phyloP scores from a whole-genome alignment of 768 basidiomycete species.

The Boletus huronensis region DNA sequence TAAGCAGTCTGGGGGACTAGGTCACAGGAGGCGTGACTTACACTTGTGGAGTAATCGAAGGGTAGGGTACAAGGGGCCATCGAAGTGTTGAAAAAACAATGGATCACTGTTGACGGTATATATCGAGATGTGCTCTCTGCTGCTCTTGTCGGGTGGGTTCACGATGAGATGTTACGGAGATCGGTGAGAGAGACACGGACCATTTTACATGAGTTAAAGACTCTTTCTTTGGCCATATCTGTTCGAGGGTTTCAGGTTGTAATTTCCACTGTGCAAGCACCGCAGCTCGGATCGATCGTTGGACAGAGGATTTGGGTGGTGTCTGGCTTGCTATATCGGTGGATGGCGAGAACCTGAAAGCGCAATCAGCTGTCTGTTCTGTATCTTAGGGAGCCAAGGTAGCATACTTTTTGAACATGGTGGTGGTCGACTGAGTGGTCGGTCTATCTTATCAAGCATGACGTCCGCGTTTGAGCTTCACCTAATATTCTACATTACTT shows the following conservation, averaged over 20 bases:
- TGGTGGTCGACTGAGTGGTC: constrained; percentile 20
- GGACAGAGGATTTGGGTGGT: constrained; percentile 89
- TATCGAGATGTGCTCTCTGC: constrained; percentile 94
- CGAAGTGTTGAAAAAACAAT: constrained; percentile 93
- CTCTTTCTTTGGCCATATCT: constrained; percentile 99
- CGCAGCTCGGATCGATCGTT: constrained; percentile 78
- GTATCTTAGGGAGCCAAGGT: constrained; percentile 2
- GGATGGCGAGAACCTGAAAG: constrained; percentile 59
- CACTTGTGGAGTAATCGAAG: constrained; percentile 90
- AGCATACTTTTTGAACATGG: constrained; percentile 75
- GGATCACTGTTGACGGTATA: constrained; percentile 87
- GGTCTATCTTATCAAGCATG: constrained; percentile 13
- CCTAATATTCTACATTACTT: constrained; percentile 27
- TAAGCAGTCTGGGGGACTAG: not conserved
- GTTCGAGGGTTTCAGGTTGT: constrained; percentile 77
- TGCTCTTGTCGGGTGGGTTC: constrained; percentile 38
- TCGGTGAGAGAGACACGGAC: constrained; percentile 31
- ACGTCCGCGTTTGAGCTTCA: constrained; percentile 10
- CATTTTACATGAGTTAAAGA: constrained; percentile 90
- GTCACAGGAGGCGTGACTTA: constrained; percentile 35
- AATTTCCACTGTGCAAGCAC: constrained; percentile 84
- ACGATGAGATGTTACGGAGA: constrained; percentile 8
- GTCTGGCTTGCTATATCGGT: constrained; percentile 88
- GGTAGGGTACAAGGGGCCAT: constrained; percentile 89
- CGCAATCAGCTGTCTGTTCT: constrained; percentile 7